Base-by-base conservation (phyloP, 495 filamentous ascomycete species). In the Neurospora intermedia region DNA sequence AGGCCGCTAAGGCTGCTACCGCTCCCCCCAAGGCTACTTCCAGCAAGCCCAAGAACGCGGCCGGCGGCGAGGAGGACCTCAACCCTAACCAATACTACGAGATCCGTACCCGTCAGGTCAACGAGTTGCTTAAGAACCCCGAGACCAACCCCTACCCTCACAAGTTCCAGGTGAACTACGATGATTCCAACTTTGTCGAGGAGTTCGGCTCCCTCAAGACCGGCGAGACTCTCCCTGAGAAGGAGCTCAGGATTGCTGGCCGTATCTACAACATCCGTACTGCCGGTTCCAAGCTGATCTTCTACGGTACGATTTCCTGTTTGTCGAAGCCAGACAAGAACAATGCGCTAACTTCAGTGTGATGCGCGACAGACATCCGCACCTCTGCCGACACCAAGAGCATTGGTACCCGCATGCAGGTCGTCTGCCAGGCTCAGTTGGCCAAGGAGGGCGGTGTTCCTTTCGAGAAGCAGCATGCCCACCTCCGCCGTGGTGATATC, bases 31-130 rank as follows among this genome's bases (percentile, higher is more conserved):
- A 89, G 82, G 82, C 87, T 48, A 86, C 88, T 77, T 82, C 85
- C 54, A 85, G 86, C 80, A 93, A 93, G 87, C 92, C 93, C 83
- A 90, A 89, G 80, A 84, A 80, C 72, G 83, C 78, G 9, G 78
- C 81, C 9, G 83, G 81, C 72, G 76, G 78, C 71, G 83, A 81
- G 69, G 83, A 84, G 74, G 83, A 86, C 73, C 83, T 99, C 77
- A 97, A 91, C 72, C 94, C 96, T n/a, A 97, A 97, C 84, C 82
- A 90, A 77, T 99, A 98, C 84, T 96, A 97, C 79, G 95, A 99
- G 85, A 96, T 99, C 77, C 93, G 96, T 69, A 93, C 90, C 76
- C 89, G 92, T 70, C 86, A 86, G 69, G 89, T 98, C 87, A 91
- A 94, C 80, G 94, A 93, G 86, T 88, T 98, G 72, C 90, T 91